phyloP scores from a whole-genome alignment of 2,329 filamentous ascomycete species.

The Nemania serpens region DNA sequence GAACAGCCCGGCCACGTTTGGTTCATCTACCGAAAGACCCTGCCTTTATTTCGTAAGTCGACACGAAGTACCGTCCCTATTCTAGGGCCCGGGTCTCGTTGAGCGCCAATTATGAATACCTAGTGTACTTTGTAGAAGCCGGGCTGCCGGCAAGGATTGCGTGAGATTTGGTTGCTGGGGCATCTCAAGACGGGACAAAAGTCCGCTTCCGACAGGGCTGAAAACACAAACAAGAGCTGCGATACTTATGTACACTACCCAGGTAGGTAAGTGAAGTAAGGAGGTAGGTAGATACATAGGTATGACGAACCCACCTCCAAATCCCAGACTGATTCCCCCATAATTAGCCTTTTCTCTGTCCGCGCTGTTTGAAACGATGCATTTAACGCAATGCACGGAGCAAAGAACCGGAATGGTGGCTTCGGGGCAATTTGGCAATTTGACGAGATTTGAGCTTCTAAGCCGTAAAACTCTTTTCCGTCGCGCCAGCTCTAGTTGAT shows the following conservation, averaged over 20 bases:
- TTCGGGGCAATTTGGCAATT: background rate
- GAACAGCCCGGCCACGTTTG: conserved; percentile 20
- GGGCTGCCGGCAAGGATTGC: conserved; percentile 2
- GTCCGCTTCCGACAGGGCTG: conserved; percentile 29
- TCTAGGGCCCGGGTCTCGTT: background rate
- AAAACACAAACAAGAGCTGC: conserved; percentile 15
- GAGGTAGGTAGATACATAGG: background rate
- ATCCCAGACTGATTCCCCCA: conserved; percentile 14
- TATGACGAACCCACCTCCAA: conserved; percentile 11
- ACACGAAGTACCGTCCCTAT: background rate
- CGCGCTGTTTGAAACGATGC: conserved; percentile 20
- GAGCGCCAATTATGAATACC: conserved; percentile 1
- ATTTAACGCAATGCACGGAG: conserved; percentile 11
- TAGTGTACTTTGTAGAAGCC: no score
- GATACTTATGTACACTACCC: background rate
- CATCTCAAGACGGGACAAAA: conserved; percentile 14
- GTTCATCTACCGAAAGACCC: conserved; percentile 12
- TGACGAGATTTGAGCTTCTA: background rate
- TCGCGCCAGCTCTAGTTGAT: background rate
- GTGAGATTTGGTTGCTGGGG: conserved; percentile 23
- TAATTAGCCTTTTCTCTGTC: conserved; percentile 8
- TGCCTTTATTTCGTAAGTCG: conserved; percentile 16
- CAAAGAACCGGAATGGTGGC: conserved; percentile 11
- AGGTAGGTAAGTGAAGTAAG: no score
- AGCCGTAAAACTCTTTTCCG: background rate